phyloP scores from a whole-genome alignment of 305 asterid genomes.

The Fraxinus dipetala region DNA sequence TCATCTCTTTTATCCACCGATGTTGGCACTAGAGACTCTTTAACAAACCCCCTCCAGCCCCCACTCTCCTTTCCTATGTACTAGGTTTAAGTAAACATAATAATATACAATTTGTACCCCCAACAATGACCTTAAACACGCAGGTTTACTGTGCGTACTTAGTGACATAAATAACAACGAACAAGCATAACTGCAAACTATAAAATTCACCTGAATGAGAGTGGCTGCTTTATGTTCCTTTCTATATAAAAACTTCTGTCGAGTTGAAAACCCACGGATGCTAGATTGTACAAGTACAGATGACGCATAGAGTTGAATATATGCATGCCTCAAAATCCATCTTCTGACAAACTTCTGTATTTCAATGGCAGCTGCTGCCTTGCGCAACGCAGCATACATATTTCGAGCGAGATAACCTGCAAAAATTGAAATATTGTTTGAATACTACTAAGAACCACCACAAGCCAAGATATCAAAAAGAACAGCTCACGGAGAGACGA shows the following conservation, averaged over 20 bases:
- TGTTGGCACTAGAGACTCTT: neutral
- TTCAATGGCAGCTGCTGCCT: conserved; percentile 59
- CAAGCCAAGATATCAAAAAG: conserved; percentile 16
- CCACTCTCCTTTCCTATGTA: neutral
- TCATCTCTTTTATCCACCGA: neutral
- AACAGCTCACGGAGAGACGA: conserved; percentile 7
- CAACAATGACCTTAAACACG: conserved; percentile 15
- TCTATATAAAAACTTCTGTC: conserved; percentile 48
- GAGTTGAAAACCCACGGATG: conserved; percentile 70
- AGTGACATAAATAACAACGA: conserved; percentile 6
- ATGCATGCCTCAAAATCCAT: conserved; percentile 59
- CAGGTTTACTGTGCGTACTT: neutral
- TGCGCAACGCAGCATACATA: conserved; percentile 46
- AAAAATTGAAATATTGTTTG: neutral
- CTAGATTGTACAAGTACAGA: conserved; percentile 62
- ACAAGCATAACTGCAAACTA: conserved; percentile 18
- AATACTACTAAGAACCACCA: neutral
- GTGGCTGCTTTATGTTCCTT: conserved; percentile 80
- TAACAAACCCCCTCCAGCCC: neutral
- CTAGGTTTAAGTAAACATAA: neutral
- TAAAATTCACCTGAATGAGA: conserved; percentile 66
- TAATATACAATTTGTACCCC: neutral
- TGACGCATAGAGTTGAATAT: conserved; percentile 58
- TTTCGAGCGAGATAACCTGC: conserved; percentile 75
- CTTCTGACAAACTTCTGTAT: conserved; percentile 66